These are phyloP conservation scores for Harringtonia aguacate DNA, from an alignment of 2,329 filamentous ascomycete genomes.

Conservation along the genomic window DNA sequence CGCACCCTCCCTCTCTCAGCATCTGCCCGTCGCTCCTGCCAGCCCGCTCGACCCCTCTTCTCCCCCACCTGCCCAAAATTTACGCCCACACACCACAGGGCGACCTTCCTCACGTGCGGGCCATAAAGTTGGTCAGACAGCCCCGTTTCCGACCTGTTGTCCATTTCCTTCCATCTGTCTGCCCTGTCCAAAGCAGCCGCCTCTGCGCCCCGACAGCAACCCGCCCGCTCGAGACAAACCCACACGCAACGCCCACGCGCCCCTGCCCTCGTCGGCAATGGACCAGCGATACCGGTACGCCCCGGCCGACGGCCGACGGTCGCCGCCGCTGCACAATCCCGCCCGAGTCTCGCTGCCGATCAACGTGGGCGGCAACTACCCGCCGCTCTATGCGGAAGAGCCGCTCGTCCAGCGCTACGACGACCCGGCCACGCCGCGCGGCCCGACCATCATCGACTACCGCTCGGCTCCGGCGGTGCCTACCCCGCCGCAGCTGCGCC, in stretches of 20 bases:
- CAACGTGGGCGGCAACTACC: constrained; percentile 32
- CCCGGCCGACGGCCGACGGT: constrained; percentile 23
- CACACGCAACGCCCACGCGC: too few relatives aligned
- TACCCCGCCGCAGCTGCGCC: constrained; percentile 10
- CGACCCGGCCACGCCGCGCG: constrained; percentile 8
- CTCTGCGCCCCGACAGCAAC: too few relatives aligned
- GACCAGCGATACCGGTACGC: constrained; percentile 12
- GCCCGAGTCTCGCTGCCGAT: constrained; percentile 40
- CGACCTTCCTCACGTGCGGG: constrained; percentile 2
- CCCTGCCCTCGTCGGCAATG: constrained; percentile 3
- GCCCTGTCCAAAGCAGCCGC: too few relatives aligned
- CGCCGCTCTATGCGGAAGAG: constrained; percentile 34
- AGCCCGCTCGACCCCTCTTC: background rate
- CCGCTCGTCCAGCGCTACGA: constrained; percentile 30
- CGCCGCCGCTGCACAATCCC: constrained; percentile 30
- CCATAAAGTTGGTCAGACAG: too few relatives aligned
- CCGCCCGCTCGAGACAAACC: too few relatives aligned
- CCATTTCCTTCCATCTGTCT: background rate
- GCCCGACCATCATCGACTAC: constrained; percentile 7
- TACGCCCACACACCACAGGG: background rate
- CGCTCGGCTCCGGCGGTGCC: constrained; percentile 9
- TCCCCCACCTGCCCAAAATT: constrained; percentile 11
- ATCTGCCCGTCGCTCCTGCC: background rate
- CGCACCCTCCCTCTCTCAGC: constrained; percentile 1
- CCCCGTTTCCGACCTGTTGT: background rate